These are phyloP conservation scores for Backusella tuberculispora DNA, from an alignment of 192 early-diverging fungal species.

Conservation along the genomic window DNA sequence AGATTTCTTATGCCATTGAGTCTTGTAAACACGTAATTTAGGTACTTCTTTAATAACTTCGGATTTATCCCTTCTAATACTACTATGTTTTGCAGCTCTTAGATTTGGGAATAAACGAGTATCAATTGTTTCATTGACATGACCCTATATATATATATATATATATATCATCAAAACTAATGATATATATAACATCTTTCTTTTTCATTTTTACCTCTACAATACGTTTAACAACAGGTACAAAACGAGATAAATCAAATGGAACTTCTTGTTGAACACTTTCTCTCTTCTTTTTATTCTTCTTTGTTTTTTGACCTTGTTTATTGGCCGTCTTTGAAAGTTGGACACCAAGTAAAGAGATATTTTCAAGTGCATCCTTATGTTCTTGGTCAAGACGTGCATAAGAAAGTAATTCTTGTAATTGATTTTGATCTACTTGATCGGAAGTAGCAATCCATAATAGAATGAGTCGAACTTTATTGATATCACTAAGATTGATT, in stretches of 20 bases:
- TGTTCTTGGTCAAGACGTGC: slow-evolving; percentile 75
- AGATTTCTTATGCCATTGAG: slow-evolving; percentile 45
- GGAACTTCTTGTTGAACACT: slow-evolving; percentile 60
- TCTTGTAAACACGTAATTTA: slow-evolving; percentile 42
- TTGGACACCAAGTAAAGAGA: slow-evolving; percentile 67
- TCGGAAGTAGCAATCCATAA: slow-evolving; percentile 78
- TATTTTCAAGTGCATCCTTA: slow-evolving; percentile 80
- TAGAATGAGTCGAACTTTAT: slow-evolving; percentile 81
- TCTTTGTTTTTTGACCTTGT: slow-evolving; percentile 55
- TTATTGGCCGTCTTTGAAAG: slow-evolving; percentile 62
- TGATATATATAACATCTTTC: no score
- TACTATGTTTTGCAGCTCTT: slow-evolving; percentile 41
- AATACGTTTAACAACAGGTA: slow-evolving; percentile 73
- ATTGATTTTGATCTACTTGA: slow-evolving; percentile 73
- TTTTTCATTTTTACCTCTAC: slow-evolving; percentile 50
- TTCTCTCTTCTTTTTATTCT: slow-evolving; percentile 57
- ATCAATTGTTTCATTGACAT: slow-evolving; percentile 62
- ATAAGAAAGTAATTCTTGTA: slow-evolving; percentile 66
- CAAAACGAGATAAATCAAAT: slow-evolving; percentile 79
- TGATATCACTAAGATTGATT: slow-evolving; percentile 50
- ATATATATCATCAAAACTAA: no score
- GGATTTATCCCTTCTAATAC: slow-evolving; percentile 31
- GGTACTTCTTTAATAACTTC: slow-evolving; percentile 28
- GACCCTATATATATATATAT: slow-evolving; percentile 31
- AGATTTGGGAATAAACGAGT: slow-evolving; percentile 67